Base-by-base conservation (phyloP, 306 rosid species). In the Castanea mollissima region DNA sequence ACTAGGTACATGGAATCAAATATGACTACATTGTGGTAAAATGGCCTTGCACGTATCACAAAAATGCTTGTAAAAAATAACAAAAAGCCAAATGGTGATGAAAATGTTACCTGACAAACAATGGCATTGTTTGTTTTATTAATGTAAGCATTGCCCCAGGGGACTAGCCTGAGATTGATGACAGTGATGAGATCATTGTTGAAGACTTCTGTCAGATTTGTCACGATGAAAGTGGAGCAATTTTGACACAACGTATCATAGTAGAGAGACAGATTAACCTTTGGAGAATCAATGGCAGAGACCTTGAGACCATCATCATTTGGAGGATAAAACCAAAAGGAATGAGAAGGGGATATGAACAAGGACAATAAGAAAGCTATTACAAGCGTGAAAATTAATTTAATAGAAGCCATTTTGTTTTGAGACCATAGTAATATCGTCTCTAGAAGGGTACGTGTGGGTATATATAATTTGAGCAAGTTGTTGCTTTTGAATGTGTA, bases 221-320 rank as follows among this genome's bases (percentile, higher is more conserved):
- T 74, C 7, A 82, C 72, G 0, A 89, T 85, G 88, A 89, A 87
- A 59, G 81, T 74, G 19, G 92, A 81, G 52, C 80, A 87, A 51
- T 68, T n/a, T 44, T 46, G 68, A 73, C 74, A 76, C 6, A 88
- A 65, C 71, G 91, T 75, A 38, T 84, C 89, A 21, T 78, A 88
- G 62, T 91, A 88, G 19, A 91, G 81, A 16, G 92, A 78, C 2
- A 88, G 80, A 74, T 88, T 82, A 59, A 91, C 86, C 79, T 85
- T 88, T 82, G 80, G 69, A 57, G 75, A 59, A 56, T 32, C 71
- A 49, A 63, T 11, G 21, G 54, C 75, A 51, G 71, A 9, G 69
- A 55, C 14, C 41, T 76, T 62, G 32, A 32, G 73, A 23, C 3
- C 54, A 62, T 16, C 58, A 74, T 7, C 77, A 2, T 70, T 52